These are phyloP conservation scores for Phaeotremella skinneri DNA, from an alignment of 768 basidiomycete genomes.

Conservation along the genomic window DNA sequence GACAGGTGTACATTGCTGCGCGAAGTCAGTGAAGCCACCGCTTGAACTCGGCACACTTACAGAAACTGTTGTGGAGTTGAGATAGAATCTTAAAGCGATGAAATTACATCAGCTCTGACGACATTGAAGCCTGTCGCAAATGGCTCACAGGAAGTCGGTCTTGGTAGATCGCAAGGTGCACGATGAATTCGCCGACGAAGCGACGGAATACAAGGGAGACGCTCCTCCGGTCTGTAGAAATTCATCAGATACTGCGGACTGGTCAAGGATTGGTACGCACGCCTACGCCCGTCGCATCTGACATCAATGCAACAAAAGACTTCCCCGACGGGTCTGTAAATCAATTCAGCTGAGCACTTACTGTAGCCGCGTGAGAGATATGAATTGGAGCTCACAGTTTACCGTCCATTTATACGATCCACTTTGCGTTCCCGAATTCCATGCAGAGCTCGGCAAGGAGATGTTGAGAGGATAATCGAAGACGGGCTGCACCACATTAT, in stretches of 20 bases:
- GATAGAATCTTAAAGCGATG: slow-evolving; percentile 41
- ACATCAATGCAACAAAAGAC: slow-evolving; percentile 38
- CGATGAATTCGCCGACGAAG: slow-evolving; percentile 5
- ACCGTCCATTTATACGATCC: slow-evolving; percentile 38
- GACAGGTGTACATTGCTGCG: slow-evolving; percentile 35
- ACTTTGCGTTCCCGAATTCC: slow-evolving; percentile 9
- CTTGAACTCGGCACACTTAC: slow-evolving; percentile 20
- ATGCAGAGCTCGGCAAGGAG: slow-evolving; percentile 29
- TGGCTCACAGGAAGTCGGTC: slow-evolving; percentile 37
- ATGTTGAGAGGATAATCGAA: slow-evolving; percentile 42
- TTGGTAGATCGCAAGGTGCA: slow-evolving; percentile 24
- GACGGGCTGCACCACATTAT: slow-evolving; percentile 24
- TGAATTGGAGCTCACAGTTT: slow-evolving; percentile 28
- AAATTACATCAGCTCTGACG: background rate
- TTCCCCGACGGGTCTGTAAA: slow-evolving; percentile 35
- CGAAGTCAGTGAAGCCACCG: background rate
- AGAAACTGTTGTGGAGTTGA: slow-evolving; percentile 34
- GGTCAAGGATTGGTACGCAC: slow-evolving; percentile 17
- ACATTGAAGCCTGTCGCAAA: background rate
- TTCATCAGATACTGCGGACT: background rate
- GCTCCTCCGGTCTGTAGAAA: slow-evolving; percentile 36
- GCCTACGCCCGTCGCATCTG: slow-evolving; percentile 36
- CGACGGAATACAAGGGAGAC: slow-evolving; percentile 32
- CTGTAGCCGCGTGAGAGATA: background rate
- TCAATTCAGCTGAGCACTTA: background rate